phyloP scores from a whole-genome alignment of 2,329 filamentous ascomycete species.

The Colletotrichum eleusines region DNA sequence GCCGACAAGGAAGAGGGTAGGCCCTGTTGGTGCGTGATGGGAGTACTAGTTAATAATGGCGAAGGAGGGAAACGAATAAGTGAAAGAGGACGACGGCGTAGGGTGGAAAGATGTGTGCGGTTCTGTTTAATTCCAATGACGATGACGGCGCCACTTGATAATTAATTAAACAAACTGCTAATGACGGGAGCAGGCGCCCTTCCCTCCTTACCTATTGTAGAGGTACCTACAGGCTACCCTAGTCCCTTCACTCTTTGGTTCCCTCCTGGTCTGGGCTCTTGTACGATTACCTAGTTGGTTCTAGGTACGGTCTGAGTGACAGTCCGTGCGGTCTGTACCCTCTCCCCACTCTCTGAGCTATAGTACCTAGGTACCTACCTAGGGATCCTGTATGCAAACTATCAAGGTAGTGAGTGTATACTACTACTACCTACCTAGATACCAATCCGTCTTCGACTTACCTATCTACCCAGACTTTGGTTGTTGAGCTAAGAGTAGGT shows the following conservation, averaged over 20 bases:
- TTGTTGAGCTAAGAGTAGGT: not conserved
- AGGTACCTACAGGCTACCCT: too few relatives aligned
- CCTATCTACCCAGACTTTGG: too few relatives aligned
- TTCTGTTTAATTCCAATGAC: not conserved
- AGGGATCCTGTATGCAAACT: too few relatives aligned
- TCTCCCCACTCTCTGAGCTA: too few relatives aligned
- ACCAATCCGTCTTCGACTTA: too few relatives aligned
- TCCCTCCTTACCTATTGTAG: too few relatives aligned
- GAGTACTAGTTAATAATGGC: not conserved
- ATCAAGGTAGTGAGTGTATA: too few relatives aligned
- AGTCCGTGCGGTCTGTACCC: not conserved
- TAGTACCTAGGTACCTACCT: too few relatives aligned
- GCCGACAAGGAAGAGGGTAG: not conserved
- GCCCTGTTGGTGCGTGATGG: not conserved
- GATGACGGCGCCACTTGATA: constrained; percentile 14
- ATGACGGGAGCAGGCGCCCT: constrained; percentile 8
- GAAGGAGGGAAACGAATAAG: too few relatives aligned
- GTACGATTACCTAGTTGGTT: too few relatives aligned
- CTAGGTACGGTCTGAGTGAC: too few relatives aligned
- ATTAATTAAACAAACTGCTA: not conserved
- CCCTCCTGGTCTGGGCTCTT: not conserved
- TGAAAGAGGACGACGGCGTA: not conserved
- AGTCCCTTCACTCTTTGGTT: not conserved
- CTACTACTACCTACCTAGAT: too few relatives aligned
- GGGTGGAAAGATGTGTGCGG: not conserved